These are phyloP conservation scores for Polygonum maritimum DNA, from an alignment of 148 eudicot genomes.

Conservation along the genomic window DNA sequence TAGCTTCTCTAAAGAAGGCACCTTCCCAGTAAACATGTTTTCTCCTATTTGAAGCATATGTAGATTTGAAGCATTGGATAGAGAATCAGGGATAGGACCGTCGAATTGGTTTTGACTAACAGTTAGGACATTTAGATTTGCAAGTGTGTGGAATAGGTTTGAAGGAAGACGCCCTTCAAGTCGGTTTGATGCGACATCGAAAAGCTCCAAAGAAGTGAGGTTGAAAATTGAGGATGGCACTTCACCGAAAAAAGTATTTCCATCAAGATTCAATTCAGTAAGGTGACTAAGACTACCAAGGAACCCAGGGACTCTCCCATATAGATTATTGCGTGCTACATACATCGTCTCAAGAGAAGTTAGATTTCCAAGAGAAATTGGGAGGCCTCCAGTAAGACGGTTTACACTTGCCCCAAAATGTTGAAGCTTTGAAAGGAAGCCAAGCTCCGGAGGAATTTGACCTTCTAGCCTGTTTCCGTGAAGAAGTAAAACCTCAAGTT, in stretches of 20 bases:
- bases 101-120: background rate
- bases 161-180: conserved; percentile 22
- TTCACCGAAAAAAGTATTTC: background rate
- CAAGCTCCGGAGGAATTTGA: conserved; percentile 6
- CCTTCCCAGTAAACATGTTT: conserved; percentile 17
- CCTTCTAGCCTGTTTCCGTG: conserved; percentile 11
- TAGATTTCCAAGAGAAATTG: no score
- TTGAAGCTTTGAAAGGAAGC: conserved; percentile 1
- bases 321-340: no score
- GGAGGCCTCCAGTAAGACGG: no score
- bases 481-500: background rate
- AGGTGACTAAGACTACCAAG: conserved; percentile 9
- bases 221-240: conserved; percentile 20
- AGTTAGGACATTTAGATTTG: conserved; percentile 8
- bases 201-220: background rate
- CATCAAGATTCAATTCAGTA: no score
- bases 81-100: conserved; percentile 18
- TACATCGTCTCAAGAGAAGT: no score
- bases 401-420: background rate
- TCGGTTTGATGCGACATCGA: conserved; percentile 16
- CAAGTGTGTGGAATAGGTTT: conserved; percentile 12
- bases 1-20: background rate
- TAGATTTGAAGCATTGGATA: conserved; percentile 17
- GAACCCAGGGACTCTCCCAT: no score
- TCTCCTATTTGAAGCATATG: background rate